Evolutionary conservation across 495 filamentous ascomycete genomes (phyloP), one percentile per base, ranked within the genome.

Genomic region (Aspergillus nidulans): DNA sequence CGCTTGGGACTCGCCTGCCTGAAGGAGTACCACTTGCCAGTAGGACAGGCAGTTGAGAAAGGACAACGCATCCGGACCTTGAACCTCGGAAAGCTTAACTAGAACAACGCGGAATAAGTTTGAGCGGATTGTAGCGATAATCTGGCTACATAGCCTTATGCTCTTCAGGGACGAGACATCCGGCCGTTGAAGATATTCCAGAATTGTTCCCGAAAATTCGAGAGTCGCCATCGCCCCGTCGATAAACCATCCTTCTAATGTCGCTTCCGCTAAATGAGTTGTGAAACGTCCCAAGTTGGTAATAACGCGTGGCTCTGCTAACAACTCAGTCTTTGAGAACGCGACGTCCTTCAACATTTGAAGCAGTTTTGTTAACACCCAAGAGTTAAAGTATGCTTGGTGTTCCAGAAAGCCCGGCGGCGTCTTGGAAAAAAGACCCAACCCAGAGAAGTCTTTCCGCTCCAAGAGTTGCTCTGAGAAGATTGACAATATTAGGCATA

Each of bases 221-320:
- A 96, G 71, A 49, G 89, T 81, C 2, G 83, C 74, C 48, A 55
- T 60, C 9, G 87, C 90, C 5, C 92, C 94, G 55, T 91, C 84
- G 40, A 96, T 79, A 63, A 97, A 96, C 90, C 90, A 96, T 26
- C 94, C 94, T 70, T 98, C 94, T 60, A 90, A 96, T 15, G 96
- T 83, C 25, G 90, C 89, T 70, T 98, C 95, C 0, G 84, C 81
- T 63, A 96, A 78, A 64, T 96, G 89, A 0, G 81, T 74, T 23
- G 84, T 81, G 52, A 95, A 87, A 18, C 91, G 83, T 1, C 86
- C 81, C 63, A 98, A 77, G 60, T 97, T 98, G 25, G 85, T 90
- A 41, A 98, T 74, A 12, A 94, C 81, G 56, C 86, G 85, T 6
- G 92, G 86, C 67, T 97, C 91, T 47, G 77, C 80, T n/a, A 97